These are phyloP conservation scores for Ceratobasidium sp. DNA, from an alignment of 1,284 basidiomycete species.

Conservation along the genomic window DNA sequence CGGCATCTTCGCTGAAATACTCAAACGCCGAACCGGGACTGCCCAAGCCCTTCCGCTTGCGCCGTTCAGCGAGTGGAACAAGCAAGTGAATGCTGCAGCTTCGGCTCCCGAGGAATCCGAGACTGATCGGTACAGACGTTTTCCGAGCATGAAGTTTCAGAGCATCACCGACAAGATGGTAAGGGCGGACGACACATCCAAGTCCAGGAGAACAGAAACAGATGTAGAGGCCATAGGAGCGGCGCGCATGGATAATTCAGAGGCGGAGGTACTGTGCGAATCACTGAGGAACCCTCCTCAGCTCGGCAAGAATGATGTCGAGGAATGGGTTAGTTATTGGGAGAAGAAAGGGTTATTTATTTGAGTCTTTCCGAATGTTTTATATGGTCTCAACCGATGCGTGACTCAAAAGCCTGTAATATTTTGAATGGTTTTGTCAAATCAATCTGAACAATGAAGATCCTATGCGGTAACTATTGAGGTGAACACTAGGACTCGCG, in stretches of 20 bases:
- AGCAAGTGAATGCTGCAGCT: background rate
- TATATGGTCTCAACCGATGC: too few species aligned
- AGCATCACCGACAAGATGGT: background rate
- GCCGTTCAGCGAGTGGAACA: conserved; percentile 11
- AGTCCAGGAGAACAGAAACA: background rate
- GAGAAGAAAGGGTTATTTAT: conserved; percentile 1
- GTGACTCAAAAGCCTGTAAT: too few species aligned
- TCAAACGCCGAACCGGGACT: background rate
- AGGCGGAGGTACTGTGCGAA: background rate
- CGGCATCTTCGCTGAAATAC: background rate
- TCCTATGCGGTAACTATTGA: too few species aligned
- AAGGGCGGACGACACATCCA: background rate
- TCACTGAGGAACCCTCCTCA: background rate
- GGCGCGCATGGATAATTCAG: background rate
- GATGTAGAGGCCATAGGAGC: background rate
- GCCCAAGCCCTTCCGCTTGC: background rate
- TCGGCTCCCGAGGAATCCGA: background rate
- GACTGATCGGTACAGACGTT: background rate
- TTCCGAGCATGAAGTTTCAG: conserved; percentile 23
- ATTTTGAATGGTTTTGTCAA: too few species aligned
- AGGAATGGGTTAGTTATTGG: conserved; percentile 25
- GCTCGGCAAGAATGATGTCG: background rate
- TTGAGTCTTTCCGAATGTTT: too few species aligned
- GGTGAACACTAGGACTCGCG: too few species aligned
- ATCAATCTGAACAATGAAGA: too few species aligned